phyloP scores from a whole-genome alignment of 306 rosid genomes.

The Fragaria iinumae region DNA sequence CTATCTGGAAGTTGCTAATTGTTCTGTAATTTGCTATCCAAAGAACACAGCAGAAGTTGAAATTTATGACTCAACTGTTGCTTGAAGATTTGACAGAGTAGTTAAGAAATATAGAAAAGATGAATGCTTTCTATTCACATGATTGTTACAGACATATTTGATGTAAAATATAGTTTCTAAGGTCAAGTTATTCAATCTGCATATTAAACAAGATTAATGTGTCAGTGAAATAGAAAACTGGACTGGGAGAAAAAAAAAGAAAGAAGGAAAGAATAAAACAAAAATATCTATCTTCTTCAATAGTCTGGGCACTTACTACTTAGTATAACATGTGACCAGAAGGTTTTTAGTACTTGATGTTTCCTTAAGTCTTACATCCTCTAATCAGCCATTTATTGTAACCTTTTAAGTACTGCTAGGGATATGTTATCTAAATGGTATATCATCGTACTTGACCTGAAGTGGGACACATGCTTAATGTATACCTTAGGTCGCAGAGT shows the following conservation, averaged over 20 bases:
- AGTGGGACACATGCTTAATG: slow-evolving; percentile 21
- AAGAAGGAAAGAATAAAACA: neutral
- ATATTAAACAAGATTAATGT: neutral
- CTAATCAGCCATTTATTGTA: slow-evolving; percentile 7
- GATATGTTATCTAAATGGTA: neutral
- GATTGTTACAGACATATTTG: neutral
- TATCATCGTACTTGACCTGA: slow-evolving; percentile 3
- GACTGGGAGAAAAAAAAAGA: neutral
- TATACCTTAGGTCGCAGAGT: slow-evolving; percentile 65
- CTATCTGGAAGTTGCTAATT: slow-evolving; percentile 10
- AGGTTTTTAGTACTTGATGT: neutral
- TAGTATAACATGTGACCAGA: neutral
- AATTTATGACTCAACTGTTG: neutral
- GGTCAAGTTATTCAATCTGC: neutral
- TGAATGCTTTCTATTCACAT: neutral
- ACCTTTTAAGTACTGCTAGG: neutral
- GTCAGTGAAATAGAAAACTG: neutral
- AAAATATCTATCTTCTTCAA: neutral
- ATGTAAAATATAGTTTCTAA: neutral
- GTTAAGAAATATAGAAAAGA: neutral
- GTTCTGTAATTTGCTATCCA: neutral
- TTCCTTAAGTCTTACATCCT: neutral
- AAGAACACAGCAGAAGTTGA: neutral
- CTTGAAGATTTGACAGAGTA: neutral
- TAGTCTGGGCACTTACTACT: neutral